A percentile compares a stretch with the other conserved stretches of the same genome.
phyloP scores from a whole-genome alignment of 2,329 filamentous ascomycete genomes.

The Phyllosticta paracitricarpa region DNA sequence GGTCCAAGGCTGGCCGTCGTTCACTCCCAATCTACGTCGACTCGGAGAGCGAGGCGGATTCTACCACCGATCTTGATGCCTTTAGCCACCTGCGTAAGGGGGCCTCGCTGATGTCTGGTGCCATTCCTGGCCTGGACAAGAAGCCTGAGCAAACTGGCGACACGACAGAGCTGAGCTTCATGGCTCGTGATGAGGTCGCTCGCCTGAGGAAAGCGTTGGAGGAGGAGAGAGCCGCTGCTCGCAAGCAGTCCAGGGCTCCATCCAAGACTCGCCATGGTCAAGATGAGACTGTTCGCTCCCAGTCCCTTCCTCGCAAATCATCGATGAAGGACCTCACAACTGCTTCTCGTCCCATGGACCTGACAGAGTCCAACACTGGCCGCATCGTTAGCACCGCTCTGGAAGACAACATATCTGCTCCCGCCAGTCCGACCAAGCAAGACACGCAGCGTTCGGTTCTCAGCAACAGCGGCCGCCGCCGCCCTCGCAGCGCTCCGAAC shows the following conservation, averaged over 20 bases:
- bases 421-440: slow-evolving; percentile 18
- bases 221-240: slow-evolving; percentile 37
- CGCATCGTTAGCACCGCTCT: slow-evolving; percentile 6
- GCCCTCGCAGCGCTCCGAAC: slow-evolving; percentile 38
- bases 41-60: slow-evolving; percentile 26
- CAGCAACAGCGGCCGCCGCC: slow-evolving; percentile 40
- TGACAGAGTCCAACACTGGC: slow-evolving; percentile 7
- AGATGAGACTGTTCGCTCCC: slow-evolving; percentile 31
- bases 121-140: slow-evolving; percentile 12
- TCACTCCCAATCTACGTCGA: slow-evolving; percentile 10
- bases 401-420: neutral
- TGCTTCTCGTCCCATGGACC: slow-evolving; percentile 7
- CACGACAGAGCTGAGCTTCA: slow-evolving; percentile 45
- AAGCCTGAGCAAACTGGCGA: slow-evolving; percentile 12
- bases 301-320: slow-evolving; percentile 7
- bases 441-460: slow-evolving; percentile 38
- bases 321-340: slow-evolving; percentile 11
- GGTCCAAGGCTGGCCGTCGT: slow-evolving; percentile 1
- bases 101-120: slow-evolving; percentile 16
- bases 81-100: slow-evolving; percentile 1
- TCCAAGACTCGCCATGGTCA: slow-evolving; percentile 25
- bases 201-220: slow-evolving; percentile 46
- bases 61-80: slow-evolving; percentile 26
- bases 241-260: slow-evolving; percentile 8
- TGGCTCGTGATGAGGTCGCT: slow-evolving; percentile 44